phyloP scores from a whole-genome alignment of 2,329 filamentous ascomycete genomes.

The Mariannaea sp. region DNA sequence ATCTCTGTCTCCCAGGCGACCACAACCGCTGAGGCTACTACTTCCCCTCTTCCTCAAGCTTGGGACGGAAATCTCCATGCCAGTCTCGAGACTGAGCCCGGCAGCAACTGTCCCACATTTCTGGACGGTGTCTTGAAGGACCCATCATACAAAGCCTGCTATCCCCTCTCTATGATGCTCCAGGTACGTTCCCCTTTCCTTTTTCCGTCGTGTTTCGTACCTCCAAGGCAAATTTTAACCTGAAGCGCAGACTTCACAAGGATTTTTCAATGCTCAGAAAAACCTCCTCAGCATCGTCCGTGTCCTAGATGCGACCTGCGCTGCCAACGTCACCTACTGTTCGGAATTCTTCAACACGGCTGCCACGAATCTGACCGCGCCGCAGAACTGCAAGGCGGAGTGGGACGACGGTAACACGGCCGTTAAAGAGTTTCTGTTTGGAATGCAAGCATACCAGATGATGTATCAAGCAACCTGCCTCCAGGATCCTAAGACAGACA shows the following conservation, averaged over 20 bases:
- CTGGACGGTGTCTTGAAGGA: conserved; percentile 70
- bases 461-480: conserved; percentile 84
- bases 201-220: not conserved
- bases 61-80: conserved; percentile 69
- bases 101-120: conserved; percentile 65
- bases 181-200: conserved; percentile 59
- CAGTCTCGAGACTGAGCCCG: conserved; percentile 62
- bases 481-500: conserved; percentile 64
- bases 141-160: conserved; percentile 71
- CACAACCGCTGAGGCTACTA: conserved; percentile 28
- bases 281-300: conserved; percentile 74
- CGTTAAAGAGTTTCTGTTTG: conserved; percentile 75
- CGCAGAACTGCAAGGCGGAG: conserved; percentile 73
- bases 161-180: conserved; percentile 83
- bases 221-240: conserved; percentile 24
- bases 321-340: conserved; percentile 69
- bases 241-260: conserved; percentile 70
- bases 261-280: conserved; percentile 80
- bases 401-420: conserved; percentile 68
- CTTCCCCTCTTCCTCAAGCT: conserved; percentile 59
- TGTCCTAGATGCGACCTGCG: conserved; percentile 79
- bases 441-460: conserved; percentile 75
- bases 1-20: conserved; percentile 27
- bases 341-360: conserved; percentile 65
- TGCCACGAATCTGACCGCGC: conserved; percentile 66